A percentile compares a stretch with the other conserved stretches of the same genome.
These are phyloP conservation scores for Kodamaea alishanica DNA, from an alignment of 1,139 yeast genomes.

Conservation along the genomic window DNA sequence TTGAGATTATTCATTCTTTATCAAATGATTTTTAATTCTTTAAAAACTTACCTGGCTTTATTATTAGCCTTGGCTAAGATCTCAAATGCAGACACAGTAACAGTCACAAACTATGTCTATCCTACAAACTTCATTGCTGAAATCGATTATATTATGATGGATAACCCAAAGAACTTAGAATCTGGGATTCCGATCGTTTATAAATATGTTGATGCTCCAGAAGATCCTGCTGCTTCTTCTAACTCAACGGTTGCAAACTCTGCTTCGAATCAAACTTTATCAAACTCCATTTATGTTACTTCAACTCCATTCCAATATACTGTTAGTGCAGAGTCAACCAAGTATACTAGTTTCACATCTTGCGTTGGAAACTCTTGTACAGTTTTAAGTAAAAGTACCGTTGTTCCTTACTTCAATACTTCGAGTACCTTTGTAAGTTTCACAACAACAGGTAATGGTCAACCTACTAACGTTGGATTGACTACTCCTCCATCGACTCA, in stretches of 20 bases:
- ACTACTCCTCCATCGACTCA: background rate
- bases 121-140: constrained; percentile 27
- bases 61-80: constrained; percentile 8
- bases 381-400: constrained; percentile 1
- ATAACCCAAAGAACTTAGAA: constrained; percentile 20
- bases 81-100: constrained; percentile 22
- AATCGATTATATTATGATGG: constrained; percentile 21
- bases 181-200: constrained; percentile 34
- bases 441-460: background rate
- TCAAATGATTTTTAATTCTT: constrained; percentile 13
- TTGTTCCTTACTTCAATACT: constrained; percentile 3
- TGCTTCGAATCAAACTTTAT: background rate
- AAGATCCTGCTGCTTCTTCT: background rate
- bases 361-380: constrained; percentile 5
- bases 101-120: constrained; percentile 31
- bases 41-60: constrained; percentile 13
- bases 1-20: no score
- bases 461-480: background rate
- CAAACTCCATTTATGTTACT: constrained; percentile 1
- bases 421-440: background rate
- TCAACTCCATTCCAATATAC: constrained; percentile 14
- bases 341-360: constrained; percentile 5
- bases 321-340: constrained; percentile 15
- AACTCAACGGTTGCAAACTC: background rate
- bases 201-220: constrained; percentile 23